phyloP scores from a whole-genome alignment of 345 rosid species.

The Lumnitzera racemosa region DNA sequence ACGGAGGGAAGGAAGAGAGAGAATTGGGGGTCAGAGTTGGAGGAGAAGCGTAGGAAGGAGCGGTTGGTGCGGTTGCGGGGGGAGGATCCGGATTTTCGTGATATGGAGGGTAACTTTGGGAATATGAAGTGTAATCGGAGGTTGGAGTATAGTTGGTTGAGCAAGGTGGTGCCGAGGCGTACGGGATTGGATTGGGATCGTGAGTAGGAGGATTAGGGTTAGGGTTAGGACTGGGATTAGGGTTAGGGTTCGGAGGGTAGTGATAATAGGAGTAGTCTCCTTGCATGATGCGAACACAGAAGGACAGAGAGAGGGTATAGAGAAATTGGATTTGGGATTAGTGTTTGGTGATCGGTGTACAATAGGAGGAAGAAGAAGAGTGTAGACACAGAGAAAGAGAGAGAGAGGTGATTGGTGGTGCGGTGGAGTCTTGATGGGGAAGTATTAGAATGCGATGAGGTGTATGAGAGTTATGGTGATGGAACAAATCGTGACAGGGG shows the following conservation, averaged over 20 bases:
- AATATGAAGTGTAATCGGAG: slow-evolving; percentile 46
- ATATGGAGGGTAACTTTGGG: slow-evolving; percentile 44
- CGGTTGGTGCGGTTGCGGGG: slow-evolving; percentile 37
- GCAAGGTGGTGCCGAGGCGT: slow-evolving; percentile 89
- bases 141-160: slow-evolving; percentile 32
- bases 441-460: neutral
- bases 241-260: slow-evolving; percentile 42
- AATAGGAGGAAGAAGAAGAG: neutral
- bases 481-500: neutral
- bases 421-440: neutral
- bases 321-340: neutral
- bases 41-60: slow-evolving; percentile 49
- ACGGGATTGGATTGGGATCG: slow-evolving; percentile 38
- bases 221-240: slow-evolving; percentile 38
- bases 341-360: neutral
- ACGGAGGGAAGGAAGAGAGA: slow-evolving; percentile 43
- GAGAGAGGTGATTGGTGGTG: neutral
- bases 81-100: slow-evolving; percentile 48
- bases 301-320: neutral
- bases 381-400: neutral
- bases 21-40: slow-evolving; percentile 23
- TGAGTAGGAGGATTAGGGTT: slow-evolving; percentile 24
- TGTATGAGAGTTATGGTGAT: neutral
- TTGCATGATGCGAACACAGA: slow-evolving; percentile 30
- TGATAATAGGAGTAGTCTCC: slow-evolving; percentile 68